Evolutionary conservation across 495 filamentous ascomycete species (phyloP), one percentile per base, ranked within the genome.

Genomic region (Tetracladium setigerum): DNA sequence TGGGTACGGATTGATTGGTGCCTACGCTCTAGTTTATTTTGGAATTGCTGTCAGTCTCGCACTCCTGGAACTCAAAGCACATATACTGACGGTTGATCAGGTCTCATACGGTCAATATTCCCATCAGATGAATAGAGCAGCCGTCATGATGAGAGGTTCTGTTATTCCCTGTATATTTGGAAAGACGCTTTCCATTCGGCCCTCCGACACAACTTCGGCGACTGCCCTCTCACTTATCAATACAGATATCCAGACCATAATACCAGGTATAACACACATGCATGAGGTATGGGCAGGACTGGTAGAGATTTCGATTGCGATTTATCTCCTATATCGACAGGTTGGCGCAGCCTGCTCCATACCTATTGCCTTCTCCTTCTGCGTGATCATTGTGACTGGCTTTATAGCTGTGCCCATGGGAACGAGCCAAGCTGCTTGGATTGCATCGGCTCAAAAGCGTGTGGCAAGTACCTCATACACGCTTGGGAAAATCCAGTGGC

Each of bases 1-100:
- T 19, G 68, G 74, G 35, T 79, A 83, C 56, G 81, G 80, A 2
- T 59, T 84, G 41, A 81, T 86, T 46, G 81, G 77, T n/a, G 82
- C 81, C 1, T 79, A 76, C 49, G 55, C 72, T 15, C 46, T 82
- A 5, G 75, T 85, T 0, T 86, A 84, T 49, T 49, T 67, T 18
- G 79, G 81, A 0, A 71, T 85, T 17, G 81, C 77, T 8, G 68
- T 75, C 55, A 35, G 52, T 55, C 18, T n/a, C 13, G 13, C 9
- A 4, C 16, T 9, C 10, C 7, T 3, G 22, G 22, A 27, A 7
- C 22, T 27, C 7, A 27, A 27, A 3, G 3, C 22, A 27, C 7
- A 27, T 27, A 7, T 27, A 27, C 22, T 27, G 22, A 27, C 22
- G 22, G 3, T 27, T 7, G 22, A 27, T 27, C 22, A 27, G 22